Evolutionary conservation across 345 rosid genomes (phyloP).

Genomic region (Schrenkiella parvula): DNA sequence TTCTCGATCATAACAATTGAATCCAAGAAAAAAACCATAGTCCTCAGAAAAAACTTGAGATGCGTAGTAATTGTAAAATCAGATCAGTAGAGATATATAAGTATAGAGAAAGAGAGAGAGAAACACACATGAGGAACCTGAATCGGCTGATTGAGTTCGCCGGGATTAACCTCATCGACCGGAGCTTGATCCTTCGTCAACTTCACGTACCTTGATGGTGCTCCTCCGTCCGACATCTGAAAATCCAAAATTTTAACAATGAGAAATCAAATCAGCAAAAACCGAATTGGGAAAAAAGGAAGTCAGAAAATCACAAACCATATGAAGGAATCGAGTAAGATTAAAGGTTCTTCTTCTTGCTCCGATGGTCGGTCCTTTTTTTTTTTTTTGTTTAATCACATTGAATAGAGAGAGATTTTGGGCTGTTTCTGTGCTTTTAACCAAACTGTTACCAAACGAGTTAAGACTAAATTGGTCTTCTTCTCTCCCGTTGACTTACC

Average conservation of each 20-base stretch:
- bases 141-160: slow-evolving; percentile 96
- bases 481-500: slow-evolving; percentile 10
- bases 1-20: not conserved
- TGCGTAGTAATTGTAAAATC: not conserved
- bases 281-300: not conserved
- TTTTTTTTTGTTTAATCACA: not conserved
- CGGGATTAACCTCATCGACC: slow-evolving; percentile 74
- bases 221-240: slow-evolving; percentile 77
- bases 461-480: slow-evolving; percentile 8
- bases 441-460: slow-evolving; percentile 21
- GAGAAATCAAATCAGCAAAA: slow-evolving; percentile 8
- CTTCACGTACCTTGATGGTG: slow-evolving; percentile 77
- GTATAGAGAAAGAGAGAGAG: no score
- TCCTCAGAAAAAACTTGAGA: not conserved
- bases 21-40: not conserved
- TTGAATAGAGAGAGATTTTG: not conserved
- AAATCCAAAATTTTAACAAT: not conserved
- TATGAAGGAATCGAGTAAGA: slow-evolving; percentile 2
- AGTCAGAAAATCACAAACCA: not conserved
- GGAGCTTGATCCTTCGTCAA: slow-evolving; percentile 72
- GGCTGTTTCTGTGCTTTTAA: not conserved
- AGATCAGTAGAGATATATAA: slow-evolving; percentile 7
- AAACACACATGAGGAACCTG: slow-evolving; percentile 80
- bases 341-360: not conserved
- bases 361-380: not conserved